Conservation (phyloP, 345 rosid genomes). For the Gossypium ekmanianum region DNA sequence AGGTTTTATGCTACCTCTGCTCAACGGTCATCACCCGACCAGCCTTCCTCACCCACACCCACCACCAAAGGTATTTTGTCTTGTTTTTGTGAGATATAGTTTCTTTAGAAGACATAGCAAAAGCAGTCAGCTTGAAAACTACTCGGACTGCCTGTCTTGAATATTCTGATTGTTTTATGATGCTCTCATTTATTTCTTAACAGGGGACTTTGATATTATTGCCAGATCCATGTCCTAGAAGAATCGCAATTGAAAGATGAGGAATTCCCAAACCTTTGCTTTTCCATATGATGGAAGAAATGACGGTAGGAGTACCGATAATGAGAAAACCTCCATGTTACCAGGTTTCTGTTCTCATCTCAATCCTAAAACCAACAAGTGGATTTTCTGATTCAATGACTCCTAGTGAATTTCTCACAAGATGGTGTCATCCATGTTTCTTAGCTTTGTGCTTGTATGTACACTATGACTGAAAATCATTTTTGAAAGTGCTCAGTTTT, state of each 20-base stretch:
- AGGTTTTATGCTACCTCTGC: constrained; percentile 50
- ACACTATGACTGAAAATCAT: constrained; percentile 23
- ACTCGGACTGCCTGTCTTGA: not conserved
- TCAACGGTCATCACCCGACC: constrained; percentile 67
- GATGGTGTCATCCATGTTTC: constrained; percentile 16
- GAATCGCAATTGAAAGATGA: constrained; percentile 27
- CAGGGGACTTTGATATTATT: constrained; percentile 36
- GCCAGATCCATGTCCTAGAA: constrained; percentile 27
- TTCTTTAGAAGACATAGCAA: constrained; percentile 12
- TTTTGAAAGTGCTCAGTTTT: constrained; percentile 20
- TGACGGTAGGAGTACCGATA: constrained; percentile 22
- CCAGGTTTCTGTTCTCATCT: constrained; percentile 11
- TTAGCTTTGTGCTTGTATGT: constrained; percentile 25
- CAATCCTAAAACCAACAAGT: constrained; percentile 7
- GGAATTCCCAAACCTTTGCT: constrained; percentile 16
- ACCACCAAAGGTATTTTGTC: constrained; percentile 44
- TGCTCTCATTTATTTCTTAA: constrained; percentile 23
- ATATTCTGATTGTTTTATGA: constrained; percentile 16
- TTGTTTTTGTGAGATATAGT: constrained; percentile 17
- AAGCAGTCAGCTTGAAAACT: constrained; percentile 9
- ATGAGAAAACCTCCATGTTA: constrained; percentile 19
- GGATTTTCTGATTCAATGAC: constrained; percentile 6
- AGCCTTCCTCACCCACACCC: constrained; percentile 63
- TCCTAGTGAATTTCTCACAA: constrained; percentile 8
- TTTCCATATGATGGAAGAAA: constrained; percentile 18